A percentile compares a stretch with the other conserved stretches of the same genome.
Evolutionary conservation across 306 rosid genomes (phyloP).

Genomic region (Clitoria ternatea): DNA sequence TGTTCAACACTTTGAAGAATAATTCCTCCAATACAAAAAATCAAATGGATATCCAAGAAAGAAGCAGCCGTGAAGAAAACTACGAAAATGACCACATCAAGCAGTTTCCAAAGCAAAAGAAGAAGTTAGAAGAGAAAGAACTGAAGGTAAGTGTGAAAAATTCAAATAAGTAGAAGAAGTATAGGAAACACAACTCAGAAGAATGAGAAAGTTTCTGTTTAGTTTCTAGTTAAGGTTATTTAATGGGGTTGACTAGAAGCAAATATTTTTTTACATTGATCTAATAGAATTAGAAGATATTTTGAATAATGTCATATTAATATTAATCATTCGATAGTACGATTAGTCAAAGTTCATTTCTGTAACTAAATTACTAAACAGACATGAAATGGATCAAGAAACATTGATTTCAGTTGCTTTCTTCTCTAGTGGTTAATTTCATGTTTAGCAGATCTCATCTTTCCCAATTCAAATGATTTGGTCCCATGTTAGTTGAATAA

Average conservation of each 20-base stretch:
- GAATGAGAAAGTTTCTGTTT: neutral
- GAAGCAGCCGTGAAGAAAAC: slow-evolving; percentile 23
- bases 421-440: neutral
- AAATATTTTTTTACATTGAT: too few relatives aligned
- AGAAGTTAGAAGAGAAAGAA: slow-evolving; percentile 43
- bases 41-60: slow-evolving; percentile 26
- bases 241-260: too few relatives aligned
- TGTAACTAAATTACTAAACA: too few relatives aligned
- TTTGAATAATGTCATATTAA: too few relatives aligned
- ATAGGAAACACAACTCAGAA: neutral
- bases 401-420: too few relatives aligned
- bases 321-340: too few relatives aligned
- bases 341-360: too few relatives aligned
- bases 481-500: neutral
- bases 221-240: too few relatives aligned
- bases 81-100: slow-evolving; percentile 23
- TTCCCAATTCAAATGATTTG: neutral
- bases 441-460: neutral
- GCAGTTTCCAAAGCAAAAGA: slow-evolving; percentile 32
- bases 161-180: neutral
- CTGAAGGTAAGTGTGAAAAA: slow-evolving; percentile 29
- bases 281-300: too few relatives aligned
- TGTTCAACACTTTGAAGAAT: slow-evolving; percentile 25
- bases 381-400: too few relatives aligned
- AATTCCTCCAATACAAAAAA: slow-evolving; percentile 25